These are phyloP conservation scores for Exophiala dermatitidis DNA, from an alignment of 2,329 filamentous ascomycete genomes.

Conservation along the genomic window DNA sequence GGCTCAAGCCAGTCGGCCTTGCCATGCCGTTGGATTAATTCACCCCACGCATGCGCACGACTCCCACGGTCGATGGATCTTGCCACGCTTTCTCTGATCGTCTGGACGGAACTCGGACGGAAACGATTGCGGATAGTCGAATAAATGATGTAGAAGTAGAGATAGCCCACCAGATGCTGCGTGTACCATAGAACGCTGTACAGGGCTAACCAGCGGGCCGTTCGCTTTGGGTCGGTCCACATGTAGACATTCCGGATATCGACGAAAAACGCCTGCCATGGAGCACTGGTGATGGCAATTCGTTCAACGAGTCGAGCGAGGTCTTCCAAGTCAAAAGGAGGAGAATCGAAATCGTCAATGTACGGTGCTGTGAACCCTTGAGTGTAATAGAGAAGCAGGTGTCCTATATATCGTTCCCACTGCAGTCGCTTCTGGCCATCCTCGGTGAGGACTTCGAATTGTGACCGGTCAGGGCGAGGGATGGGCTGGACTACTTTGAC, in stretches of 20 bases:
- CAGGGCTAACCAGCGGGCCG: slow-evolving; percentile 33
- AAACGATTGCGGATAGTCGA: slow-evolving; percentile 31
- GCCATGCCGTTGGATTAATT: slow-evolving; percentile 35
- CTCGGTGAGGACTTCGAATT: slow-evolving; percentile 25
- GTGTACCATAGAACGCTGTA: slow-evolving; percentile 35
- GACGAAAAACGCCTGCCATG: slow-evolving; percentile 37
- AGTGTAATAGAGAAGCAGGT: slow-evolving; percentile 32
- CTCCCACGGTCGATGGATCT: slow-evolving; percentile 29
- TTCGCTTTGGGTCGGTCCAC: slow-evolving; percentile 35
- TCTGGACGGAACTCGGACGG: slow-evolving; percentile 28
- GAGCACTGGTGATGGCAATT: slow-evolving; percentile 35
- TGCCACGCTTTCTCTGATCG: slow-evolving; percentile 32
- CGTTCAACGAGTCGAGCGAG: slow-evolving; percentile 34
- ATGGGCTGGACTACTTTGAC: slow-evolving; percentile 33
- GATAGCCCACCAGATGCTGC: slow-evolving; percentile 33
- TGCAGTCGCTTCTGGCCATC: slow-evolving; percentile 27
- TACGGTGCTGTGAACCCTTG: slow-evolving; percentile 32
- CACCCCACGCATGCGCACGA: slow-evolving; percentile 32
- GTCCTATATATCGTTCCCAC: slow-evolving; percentile 33
- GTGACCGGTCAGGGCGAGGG: slow-evolving; percentile 27
- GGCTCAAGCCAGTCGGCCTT: slow-evolving; percentile 35
- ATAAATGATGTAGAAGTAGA: slow-evolving; percentile 33
- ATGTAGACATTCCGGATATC: slow-evolving; percentile 34
- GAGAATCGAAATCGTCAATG: slow-evolving; percentile 33
- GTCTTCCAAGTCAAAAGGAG: slow-evolving; percentile 34